Base-by-base conservation (phyloP, 2,329 filamentous ascomycete genomes). In the Fusarium sororula region DNA sequence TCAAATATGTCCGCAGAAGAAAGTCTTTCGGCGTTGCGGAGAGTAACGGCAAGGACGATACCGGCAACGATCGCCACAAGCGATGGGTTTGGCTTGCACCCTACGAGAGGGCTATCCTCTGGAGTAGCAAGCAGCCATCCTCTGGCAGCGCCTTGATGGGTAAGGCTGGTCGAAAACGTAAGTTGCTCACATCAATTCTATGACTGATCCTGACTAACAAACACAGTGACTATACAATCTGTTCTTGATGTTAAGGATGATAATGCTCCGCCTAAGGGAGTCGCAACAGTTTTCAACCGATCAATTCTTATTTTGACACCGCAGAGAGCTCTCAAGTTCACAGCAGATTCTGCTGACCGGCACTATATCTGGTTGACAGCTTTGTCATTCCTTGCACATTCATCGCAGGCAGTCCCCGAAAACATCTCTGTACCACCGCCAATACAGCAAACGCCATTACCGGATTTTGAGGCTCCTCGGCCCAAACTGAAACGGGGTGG, bases 31-130 rank as follows among this genome's bases (percentile, higher is more conserved):
- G 94, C 26, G 90, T 96, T 60, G 84, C 89, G 7, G 93, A 95
- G 50, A 87, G 85, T 30, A 90, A 87, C 68, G 88, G 88, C 41
- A 90, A 90, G 72, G 91, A 95, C 79, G 90, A 93, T 72, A 92
- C 87, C 72, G 91, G 93, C 82, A 91, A 90, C 72, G 91, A 93
- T 74, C 93, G 96, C 37, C 96, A 99, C 82, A 98, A 95, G 85
- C 90, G 96, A 81, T 99, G 96, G 96, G 96, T 99, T 5, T 99
- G 96, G 96, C 89, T 99, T 72, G 96, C 96, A 24, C 96, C 96
- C 6, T 98, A 99, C 80, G 96, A 99, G 83, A 89, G 95, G 72
- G 93, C 96, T 18, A 96, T 99, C 68, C 94, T 99, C 82, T 99
- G 96, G 96, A 98, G 96, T 83, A 97, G 93, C 87, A 98, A 97